Conservation (phyloP, 495 filamentous ascomycete species). For the Lophiostoma macrostomum region DNA sequence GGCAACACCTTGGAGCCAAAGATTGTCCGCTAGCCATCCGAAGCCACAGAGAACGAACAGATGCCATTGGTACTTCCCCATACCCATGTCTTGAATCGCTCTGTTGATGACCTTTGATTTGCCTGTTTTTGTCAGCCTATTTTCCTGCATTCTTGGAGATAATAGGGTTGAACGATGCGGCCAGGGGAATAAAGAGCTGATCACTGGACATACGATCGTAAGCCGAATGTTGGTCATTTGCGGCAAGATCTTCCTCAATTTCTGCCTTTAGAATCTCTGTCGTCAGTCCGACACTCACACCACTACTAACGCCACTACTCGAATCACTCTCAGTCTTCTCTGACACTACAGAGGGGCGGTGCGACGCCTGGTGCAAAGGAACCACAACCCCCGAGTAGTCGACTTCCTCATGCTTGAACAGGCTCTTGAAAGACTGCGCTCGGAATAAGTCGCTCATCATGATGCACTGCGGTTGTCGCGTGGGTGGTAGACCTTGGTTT, state of each 20-base stretch:
- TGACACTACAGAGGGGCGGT: constrained; percentile 34
- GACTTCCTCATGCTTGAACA: no score
- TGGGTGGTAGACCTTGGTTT: no score
- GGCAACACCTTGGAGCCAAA: constrained; percentile 49
- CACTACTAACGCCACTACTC: constrained; percentile 42
- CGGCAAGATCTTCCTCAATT: constrained; percentile 46
- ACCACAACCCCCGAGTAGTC: constrained; percentile 56
- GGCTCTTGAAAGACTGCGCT: no score
- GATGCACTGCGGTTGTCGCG: no score
- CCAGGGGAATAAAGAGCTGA: background rate
- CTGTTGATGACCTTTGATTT: constrained; percentile 51
- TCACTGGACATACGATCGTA: constrained; percentile 54
- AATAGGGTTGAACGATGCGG: no score
- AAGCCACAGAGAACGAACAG: constrained; percentile 34
- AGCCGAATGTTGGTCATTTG: constrained; percentile 48
- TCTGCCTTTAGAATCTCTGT: constrained; percentile 51
- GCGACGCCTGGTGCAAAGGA: constrained; percentile 47
- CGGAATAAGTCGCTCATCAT: no score
- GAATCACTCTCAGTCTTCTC: constrained; percentile 35
- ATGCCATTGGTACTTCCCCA: constrained; percentile 34
- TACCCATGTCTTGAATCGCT: constrained; percentile 36
- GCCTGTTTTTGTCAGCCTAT: constrained; percentile 33
- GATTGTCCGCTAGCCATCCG: constrained; percentile 35
- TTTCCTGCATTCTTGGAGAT: background rate
- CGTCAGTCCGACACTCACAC: constrained; percentile 36